Percentiles rank a stretch among this genome's conserved stretches.
phyloP scores from a whole-genome alignment of 352 stramenopile species.

The Phytophthora meadii region DNA sequence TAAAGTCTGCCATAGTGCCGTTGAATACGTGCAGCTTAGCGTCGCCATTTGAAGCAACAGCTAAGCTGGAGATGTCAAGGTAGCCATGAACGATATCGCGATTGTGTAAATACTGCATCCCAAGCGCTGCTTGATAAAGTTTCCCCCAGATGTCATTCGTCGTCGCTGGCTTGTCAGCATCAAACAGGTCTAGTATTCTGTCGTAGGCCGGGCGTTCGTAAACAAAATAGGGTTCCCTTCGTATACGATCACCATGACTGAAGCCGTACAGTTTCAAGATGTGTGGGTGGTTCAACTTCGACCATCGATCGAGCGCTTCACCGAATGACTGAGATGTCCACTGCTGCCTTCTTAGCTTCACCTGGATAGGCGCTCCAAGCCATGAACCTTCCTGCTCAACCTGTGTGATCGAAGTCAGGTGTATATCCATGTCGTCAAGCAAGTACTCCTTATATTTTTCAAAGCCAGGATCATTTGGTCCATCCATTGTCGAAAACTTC shows the following conservation, averaged over 20 bases:
- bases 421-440: slow-evolving; percentile 8
- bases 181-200: too few species aligned
- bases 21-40: slow-evolving; percentile 23
- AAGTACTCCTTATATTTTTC: slow-evolving; percentile 1
- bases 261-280: slow-evolving; percentile 36
- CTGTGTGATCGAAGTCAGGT: not conserved
- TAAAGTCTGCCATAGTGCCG: not conserved
- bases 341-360: slow-evolving; percentile 1
- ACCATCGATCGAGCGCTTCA: slow-evolving; percentile 23
- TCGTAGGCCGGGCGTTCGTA: slow-evolving; percentile 5
- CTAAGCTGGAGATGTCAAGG: not conserved
- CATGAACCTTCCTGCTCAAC: not conserved
- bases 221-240: slow-evolving; percentile 24
- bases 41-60: slow-evolving; percentile 10
- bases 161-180: too few species aligned
- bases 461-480: not conserved
- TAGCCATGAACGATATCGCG: slow-evolving; percentile 24
- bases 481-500: too few species aligned
- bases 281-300: slow-evolving; percentile 28
- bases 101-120: slow-evolving; percentile 40
- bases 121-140: slow-evolving; percentile 34
- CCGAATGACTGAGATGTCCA: slow-evolving; percentile 9
- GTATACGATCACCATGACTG: not conserved
- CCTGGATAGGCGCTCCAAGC: slow-evolving; percentile 5
- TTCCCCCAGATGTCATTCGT: slow-evolving; percentile 13